Percentiles rank a stretch among this genome's conserved stretches.
These are phyloP conservation scores for Sphagnum fallax DNA, from an alignment of 228 moss, liverwort and hornwort species.

Conservation along the genomic window DNA sequence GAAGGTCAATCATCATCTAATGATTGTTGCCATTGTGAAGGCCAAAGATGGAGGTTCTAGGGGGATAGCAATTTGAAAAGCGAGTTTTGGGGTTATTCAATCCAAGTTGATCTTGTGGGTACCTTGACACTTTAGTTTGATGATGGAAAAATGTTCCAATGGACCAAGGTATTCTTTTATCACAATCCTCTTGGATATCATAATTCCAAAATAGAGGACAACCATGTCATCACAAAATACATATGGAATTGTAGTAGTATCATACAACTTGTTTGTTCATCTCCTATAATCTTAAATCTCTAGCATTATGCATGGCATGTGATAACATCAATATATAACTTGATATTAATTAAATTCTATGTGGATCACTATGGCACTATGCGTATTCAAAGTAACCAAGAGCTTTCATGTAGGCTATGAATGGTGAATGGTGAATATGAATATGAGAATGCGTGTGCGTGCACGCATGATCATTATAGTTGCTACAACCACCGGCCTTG, in stretches of 20 bases:
- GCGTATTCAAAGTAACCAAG: conserved; percentile 87
- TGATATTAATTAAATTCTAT: conserved; percentile 93
- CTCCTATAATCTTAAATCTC: no score
- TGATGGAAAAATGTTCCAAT: conserved; percentile 93
- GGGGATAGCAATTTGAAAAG: conserved; percentile 95
- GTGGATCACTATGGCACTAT: conserved; percentile 98
- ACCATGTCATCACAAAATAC: no score
- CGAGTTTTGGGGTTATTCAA: conserved; percentile 99
- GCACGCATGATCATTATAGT: no score
- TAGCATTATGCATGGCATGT: conserved; percentile 40
- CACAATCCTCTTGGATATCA: no score
- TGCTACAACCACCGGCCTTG: no score
- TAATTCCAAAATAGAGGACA: no score
- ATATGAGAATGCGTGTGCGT: conserved; percentile 40
- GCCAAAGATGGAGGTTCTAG: conserved; percentile 99
- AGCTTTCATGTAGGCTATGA: conserved; percentile 79
- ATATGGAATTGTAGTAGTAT: no score
- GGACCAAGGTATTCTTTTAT: conserved; percentile 68
- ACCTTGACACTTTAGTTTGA: conserved; percentile 82
- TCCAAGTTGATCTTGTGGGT: conserved; percentile 97
- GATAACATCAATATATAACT: conserved; percentile 95
- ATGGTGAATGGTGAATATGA: conserved; percentile 92
- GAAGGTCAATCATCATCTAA: conserved; percentile 99
- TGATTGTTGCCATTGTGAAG: conserved; percentile 99
- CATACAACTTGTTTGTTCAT: no score